Evolutionary conservation across 768 basidiomycete genomes (phyloP), one percentile per base, ranked within the genome.

Genomic region (Xanthoconium purpureum): DNA sequence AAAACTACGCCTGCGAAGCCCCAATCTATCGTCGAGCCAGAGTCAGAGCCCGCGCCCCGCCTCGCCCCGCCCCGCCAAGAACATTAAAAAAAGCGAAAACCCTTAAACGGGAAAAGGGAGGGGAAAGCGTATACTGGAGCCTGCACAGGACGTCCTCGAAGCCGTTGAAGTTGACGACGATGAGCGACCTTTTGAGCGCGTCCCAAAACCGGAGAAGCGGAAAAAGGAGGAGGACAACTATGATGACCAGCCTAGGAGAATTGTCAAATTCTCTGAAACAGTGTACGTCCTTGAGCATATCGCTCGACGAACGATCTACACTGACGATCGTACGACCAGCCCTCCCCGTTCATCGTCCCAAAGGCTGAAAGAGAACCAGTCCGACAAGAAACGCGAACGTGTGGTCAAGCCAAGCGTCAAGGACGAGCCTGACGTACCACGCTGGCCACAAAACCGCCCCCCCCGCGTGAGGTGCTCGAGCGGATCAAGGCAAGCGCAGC

Each of bases 391-490:
- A 28, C 43, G 30, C 10, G 35, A 54, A 18, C 15, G 29, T 29
- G n/a, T 4, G 7, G 2, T 33, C 29, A 52, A 55, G 36, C 14
- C 61, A 6, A 37, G 17, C 12, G 2, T 14, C 28, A 42, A 47
- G 12, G 60, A 54, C 14, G 43, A 53, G 6, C 7, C 24, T 0
- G 47, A 55, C 38, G n/a, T 3, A 30, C 47, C 30, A 5, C 57
- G 28, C 29, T 42, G n/a, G 13, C 42, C 30, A 50, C 15, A 14
- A 51, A 57, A 24, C 49, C 37, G 6, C 43, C 53, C 9, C 52
- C 74, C 2, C 77, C 77, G 0, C 74, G 61, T 20, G 71, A 74
- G 28, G 71, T 78, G 3, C 68, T 78, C 9, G 70, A 71, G 38
- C 71, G 75, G 48, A 69, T 78, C 32, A 72, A 66, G 48, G 69